Evolutionary conservation across 495 filamentous ascomycete genomes (phyloP).

Genomic region (Staphylotrichum tortipilum): DNA sequence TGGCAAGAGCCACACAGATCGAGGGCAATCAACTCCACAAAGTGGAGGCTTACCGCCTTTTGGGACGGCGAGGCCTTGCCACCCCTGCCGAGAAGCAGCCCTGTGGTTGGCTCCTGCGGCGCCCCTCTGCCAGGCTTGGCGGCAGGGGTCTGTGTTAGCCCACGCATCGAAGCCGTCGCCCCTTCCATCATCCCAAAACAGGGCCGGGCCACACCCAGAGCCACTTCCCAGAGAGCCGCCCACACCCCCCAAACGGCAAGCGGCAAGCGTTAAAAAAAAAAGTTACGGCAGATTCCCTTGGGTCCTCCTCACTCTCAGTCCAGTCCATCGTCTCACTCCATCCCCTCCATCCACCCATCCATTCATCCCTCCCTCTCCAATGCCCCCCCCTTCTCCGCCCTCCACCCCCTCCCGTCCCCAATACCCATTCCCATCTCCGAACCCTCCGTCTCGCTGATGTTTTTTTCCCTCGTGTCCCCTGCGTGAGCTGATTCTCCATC

Average conservation of each 20-base stretch:
- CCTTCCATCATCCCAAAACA: constrained; percentile 23
- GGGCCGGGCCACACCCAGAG: constrained; percentile 1
- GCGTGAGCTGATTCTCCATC: background rate
- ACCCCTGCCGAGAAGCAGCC: constrained; percentile 3
- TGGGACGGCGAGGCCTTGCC: constrained; percentile 3
- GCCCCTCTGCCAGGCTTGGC: constrained; percentile 12
- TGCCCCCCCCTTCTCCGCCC: no score
- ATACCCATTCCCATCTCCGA: constrained; percentile 15
- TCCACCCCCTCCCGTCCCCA: no score
- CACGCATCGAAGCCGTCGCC: constrained; percentile 21
- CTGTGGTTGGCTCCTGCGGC: constrained; percentile 8
- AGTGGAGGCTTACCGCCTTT: constrained; percentile 27
- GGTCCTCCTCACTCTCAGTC: constrained; percentile 4
- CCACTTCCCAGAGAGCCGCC: no score
- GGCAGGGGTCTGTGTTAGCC: constrained; percentile 1
- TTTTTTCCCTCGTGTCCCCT: constrained; percentile 1
- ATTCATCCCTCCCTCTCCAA: no score
- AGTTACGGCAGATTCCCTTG: constrained; percentile 14
- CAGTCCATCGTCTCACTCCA: constrained; percentile 12
- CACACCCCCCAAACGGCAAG: constrained; percentile 17
- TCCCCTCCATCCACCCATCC: no score
- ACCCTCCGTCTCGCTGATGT: constrained; percentile 15
- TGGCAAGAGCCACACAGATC: constrained; percentile 13
- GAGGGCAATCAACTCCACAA: background rate
- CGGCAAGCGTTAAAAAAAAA: constrained; percentile 24